Base-by-base conservation (phyloP, 371 early-diverging fungal genomes). In the Mucor sp. region DNA sequence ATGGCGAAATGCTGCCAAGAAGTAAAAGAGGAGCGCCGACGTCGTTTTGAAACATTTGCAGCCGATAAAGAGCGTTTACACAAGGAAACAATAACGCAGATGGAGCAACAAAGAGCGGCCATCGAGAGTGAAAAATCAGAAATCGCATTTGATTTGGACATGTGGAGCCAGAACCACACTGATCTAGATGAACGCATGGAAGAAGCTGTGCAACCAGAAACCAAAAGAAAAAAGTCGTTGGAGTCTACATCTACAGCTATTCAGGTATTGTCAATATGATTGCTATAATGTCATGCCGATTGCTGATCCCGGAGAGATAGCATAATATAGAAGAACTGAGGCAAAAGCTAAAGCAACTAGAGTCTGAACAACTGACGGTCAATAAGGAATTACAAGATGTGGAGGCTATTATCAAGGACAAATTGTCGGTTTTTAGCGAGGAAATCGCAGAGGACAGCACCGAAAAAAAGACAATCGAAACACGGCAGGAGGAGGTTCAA, bases 181-280 rank as follows among this genome's bases (percentile, higher is more conserved):
- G 68, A 68, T 28, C 37, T 68, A 19, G 57, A 30, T 12, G 63
- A 63, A n/a, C 57, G 58, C 14, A 68, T 68, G 39, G 58, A 63
- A 3, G 68, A 68, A 48, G 57, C 50, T 41, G 56, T 62, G 15
- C 62, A 67, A 21, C 25, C 21, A 17, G 67, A 67, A 30, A 39
- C 3, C 11, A 57, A 62, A 5, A 30, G 56, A 33, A 62, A 57
- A 21, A 25, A 21, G 2, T 11, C 47, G n/a, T 3, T 66, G n/a
- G 27, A 35, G 6, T 8, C 44, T 35, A 44, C 19, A 27, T 33
- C 50, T 28, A 8, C 30, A 23, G 11, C 28, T 6, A 32, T 65
- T 30, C 19, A 43, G 32, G 58, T 47, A 23, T 23, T 44, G 17
- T 19, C 23, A n/a, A 25, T 1, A n/a, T 48, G 48, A 9, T n/a